Percentiles rank a stretch among this genome's conserved stretches.
phyloP scores from a whole-genome alignment of 208 protist species.

The Tritrichomonas foetus region DNA sequence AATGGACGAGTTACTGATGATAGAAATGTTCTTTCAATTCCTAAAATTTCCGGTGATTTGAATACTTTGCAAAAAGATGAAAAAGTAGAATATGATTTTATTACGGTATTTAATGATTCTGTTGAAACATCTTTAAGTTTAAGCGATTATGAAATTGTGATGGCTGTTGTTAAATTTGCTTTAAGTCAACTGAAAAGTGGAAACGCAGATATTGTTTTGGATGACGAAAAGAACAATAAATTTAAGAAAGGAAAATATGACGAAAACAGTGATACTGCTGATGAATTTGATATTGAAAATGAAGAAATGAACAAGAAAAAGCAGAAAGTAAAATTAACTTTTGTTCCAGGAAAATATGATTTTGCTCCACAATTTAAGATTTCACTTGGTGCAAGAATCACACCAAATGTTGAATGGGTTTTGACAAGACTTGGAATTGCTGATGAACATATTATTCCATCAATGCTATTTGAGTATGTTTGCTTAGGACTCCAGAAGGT shows the following conservation, averaged over 20 bases:
- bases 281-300: too few species aligned
- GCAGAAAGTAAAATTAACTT: background rate
- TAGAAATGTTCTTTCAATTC: background rate
- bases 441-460: constrained; percentile 22
- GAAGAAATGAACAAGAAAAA: too few species aligned
- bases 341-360: background rate
- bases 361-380: constrained; percentile 5
- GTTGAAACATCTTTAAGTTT: background rate
- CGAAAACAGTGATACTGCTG: too few species aligned
- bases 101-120: background rate
- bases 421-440: background rate
- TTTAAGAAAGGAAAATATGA: too few species aligned
- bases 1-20: background rate
- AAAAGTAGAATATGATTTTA: constrained; percentile 18
- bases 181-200: too few species aligned
- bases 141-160: background rate
- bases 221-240: too few species aligned
- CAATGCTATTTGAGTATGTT: background rate
- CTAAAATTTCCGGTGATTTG: background rate
- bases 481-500: background rate
- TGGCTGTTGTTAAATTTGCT: background rate
- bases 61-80: background rate
- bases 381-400: background rate
- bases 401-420: background rate
- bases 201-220: too few species aligned